A percentile compares a stretch with the other conserved stretches of the same genome.
Evolutionary conservation across 2,329 filamentous ascomycete genomes (phyloP).

Genomic region (Aspergillus pseudotamarii): DNA sequence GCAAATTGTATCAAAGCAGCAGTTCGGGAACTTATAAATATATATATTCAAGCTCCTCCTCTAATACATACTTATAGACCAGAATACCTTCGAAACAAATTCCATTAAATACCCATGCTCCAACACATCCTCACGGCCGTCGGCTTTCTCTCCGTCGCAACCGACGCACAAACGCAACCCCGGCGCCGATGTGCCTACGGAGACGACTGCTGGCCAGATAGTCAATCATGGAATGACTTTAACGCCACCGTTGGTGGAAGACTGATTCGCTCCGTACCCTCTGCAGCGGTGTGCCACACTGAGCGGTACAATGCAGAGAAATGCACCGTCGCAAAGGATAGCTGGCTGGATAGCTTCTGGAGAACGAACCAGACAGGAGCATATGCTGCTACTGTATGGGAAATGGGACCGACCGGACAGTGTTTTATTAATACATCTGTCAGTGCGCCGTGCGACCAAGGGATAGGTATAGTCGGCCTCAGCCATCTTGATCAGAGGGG

Average conservation of each 20-base stretch:
- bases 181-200: conserved; percentile 2
- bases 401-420: conserved; percentile 4
- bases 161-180: background rate
- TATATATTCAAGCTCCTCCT: background rate
- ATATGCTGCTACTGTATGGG: conserved; percentile 3
- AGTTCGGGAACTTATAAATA: background rate
- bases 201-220: conserved; percentile 5
- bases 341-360: conserved; percentile 8
- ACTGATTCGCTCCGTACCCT: conserved; percentile 5
- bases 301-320: background rate
- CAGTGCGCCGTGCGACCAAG: conserved; percentile 2
- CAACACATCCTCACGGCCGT: background rate
- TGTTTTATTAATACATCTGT: conserved; percentile 1
- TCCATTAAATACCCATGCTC: background rate
- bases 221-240: conserved; percentile 5
- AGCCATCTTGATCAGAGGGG: background rate
- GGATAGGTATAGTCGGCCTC: background rate
- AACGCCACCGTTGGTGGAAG: conserved; percentile 6
- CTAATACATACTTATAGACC: no score
- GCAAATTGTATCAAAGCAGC: no score
- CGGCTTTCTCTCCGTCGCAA: background rate
- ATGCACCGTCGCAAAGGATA: background rate
- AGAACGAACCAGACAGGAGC: conserved; percentile 5
- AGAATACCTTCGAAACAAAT: background rate
- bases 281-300: conserved; percentile 7